Evolutionary conservation across 768 basidiomycete species (phyloP).

Genomic region (Sarcodon sp.): DNA sequence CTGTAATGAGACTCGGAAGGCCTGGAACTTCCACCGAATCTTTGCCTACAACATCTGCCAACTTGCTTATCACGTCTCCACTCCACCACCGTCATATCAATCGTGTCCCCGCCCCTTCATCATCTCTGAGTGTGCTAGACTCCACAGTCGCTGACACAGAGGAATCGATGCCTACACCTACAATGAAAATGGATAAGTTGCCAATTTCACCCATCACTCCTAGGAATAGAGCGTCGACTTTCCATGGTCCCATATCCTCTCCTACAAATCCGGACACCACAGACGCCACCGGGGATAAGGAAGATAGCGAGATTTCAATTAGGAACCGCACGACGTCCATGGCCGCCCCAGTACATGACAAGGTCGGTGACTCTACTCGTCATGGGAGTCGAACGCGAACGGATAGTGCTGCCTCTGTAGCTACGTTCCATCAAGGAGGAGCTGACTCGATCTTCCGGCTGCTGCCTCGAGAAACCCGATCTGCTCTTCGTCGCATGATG

Average conservation of each 20-base stretch:
- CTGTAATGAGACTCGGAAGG: conserved; percentile 63
- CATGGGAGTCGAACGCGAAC: conserved; percentile 12
- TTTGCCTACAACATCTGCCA: conserved; percentile 25
- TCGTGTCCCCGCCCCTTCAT: background rate
- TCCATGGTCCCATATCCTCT: background rate
- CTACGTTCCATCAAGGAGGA: conserved; percentile 57
- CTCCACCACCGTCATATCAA: background rate
- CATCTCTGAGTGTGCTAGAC: too few relatives aligned
- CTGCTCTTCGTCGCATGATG: conserved; percentile 88
- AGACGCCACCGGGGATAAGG: background rate
- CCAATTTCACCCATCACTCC: background rate
- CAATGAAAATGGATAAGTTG: background rate
- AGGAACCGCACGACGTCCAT: too few relatives aligned
- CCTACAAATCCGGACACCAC: background rate
- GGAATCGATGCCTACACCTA: background rate
- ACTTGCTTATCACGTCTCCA: background rate
- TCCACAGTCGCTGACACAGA: background rate
- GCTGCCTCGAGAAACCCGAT: conserved; percentile 84
- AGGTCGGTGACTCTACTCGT: too few relatives aligned
- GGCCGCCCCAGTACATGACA: too few relatives aligned
- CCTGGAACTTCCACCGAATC: conserved; percentile 71
- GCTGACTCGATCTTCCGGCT: conserved; percentile 95
- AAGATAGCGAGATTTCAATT: background rate
- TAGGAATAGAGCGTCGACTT: background rate
- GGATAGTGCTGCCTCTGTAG: conserved; percentile 24